phyloP scores from a whole-genome alignment of 1,139 yeast genomes.

The Martiniozyma asiatica region DNA sequence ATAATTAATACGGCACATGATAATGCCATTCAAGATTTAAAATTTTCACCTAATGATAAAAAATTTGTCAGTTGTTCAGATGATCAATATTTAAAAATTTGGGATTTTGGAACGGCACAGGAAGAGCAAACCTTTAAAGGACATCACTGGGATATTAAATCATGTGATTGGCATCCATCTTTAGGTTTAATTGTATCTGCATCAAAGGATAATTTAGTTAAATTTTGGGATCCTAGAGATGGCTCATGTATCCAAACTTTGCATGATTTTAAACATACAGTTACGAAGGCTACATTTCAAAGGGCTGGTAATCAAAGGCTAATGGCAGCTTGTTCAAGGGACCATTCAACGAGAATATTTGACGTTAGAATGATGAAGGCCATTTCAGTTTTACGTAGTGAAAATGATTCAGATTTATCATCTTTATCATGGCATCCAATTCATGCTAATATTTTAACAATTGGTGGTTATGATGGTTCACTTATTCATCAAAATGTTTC shows the following conservation, averaged over 20 bases:
- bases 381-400: slow-evolving; percentile 50
- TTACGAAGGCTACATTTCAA: slow-evolving; percentile 74
- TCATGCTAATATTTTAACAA: slow-evolving; percentile 66
- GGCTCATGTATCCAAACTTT: slow-evolving; percentile 65
- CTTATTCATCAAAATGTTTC: slow-evolving; percentile 66
- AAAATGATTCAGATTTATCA: slow-evolving; percentile 76
- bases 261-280: slow-evolving; percentile 90
- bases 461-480: slow-evolving; percentile 87
- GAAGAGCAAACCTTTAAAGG: slow-evolving; percentile 78
- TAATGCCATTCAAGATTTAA: slow-evolving; percentile 74
- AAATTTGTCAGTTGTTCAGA: slow-evolving; percentile 89
- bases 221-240: slow-evolving; percentile 91
- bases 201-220: slow-evolving; percentile 85
- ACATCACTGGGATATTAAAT: slow-evolving; percentile 98
- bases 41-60: slow-evolving; percentile 82
- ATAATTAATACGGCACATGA: slow-evolving; percentile 63
- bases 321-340: slow-evolving; percentile 80
- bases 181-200: slow-evolving; percentile 79
- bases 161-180: slow-evolving; percentile 93
- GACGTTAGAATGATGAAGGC: slow-evolving; percentile 82
- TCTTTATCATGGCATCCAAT: slow-evolving; percentile 89
- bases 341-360: slow-evolving; percentile 76
- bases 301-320: slow-evolving; percentile 47
- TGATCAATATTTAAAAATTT: slow-evolving; percentile 77
- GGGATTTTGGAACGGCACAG: slow-evolving; percentile 87